phyloP scores from a whole-genome alignment of 306 rosid species.

The Vachellia collinsii region DNA sequence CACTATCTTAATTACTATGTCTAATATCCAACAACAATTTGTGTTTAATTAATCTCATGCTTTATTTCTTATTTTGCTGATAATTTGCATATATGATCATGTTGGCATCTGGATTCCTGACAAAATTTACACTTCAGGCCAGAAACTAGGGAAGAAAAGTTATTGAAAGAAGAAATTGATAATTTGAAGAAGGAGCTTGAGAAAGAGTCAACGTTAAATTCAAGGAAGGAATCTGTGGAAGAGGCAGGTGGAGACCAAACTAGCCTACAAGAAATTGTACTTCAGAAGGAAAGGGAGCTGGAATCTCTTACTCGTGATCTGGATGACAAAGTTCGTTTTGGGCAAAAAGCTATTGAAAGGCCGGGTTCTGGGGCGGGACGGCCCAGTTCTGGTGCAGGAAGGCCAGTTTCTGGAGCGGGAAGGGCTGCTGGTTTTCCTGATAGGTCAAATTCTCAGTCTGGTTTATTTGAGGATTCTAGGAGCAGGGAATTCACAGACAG shows the following conservation, averaged over 20 bases:
- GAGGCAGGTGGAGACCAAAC: conserved; percentile 43
- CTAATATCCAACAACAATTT: neutral
- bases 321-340: conserved; percentile 93
- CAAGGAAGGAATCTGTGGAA: conserved; percentile 49
- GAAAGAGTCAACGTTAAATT: conserved; percentile 45
- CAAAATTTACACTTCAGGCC: conserved; percentile 57
- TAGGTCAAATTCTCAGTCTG: conserved; percentile 74
- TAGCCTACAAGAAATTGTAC: conserved; percentile 37
- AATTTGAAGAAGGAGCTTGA: conserved; percentile 69
- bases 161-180: conserved; percentile 81
- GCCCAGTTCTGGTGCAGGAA: conserved; percentile 73
- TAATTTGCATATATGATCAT: conserved; percentile 13
- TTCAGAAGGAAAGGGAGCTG: conserved; percentile 69
- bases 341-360: conserved; percentile 85
- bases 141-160: conserved; percentile 74
- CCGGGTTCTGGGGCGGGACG: conserved; percentile 84
- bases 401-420: conserved; percentile 64
- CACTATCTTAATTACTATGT: neutral
- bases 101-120: conserved; percentile 44
- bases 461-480: conserved; percentile 79
- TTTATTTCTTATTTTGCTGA: conserved; percentile 35
- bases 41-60: conserved; percentile 16
- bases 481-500: conserved; percentile 66
- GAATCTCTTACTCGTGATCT: conserved; percentile 69
- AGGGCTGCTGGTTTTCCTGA: conserved; percentile 59